Evolutionary conservation across 129 eudicot species (phyloP).

Genomic region (Deinandra increscens): DNA sequence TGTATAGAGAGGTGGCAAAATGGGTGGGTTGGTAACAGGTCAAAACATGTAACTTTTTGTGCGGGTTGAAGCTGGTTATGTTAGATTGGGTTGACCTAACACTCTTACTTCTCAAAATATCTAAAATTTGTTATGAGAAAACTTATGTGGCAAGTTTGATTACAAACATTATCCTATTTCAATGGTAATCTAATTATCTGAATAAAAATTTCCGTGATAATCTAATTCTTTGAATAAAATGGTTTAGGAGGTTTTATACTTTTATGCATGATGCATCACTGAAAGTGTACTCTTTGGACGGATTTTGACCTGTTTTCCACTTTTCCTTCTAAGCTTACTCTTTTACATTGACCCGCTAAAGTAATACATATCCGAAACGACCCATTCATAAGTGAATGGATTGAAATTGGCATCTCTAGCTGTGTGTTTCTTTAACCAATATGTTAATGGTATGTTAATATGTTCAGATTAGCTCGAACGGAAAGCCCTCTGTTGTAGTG

Average conservation of each 20-base stretch:
- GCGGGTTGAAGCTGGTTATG: not conserved
- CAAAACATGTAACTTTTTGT: not conserved
- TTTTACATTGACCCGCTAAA: not conserved
- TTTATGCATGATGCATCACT: not conserved
- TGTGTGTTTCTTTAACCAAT: not conserved
- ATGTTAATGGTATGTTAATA: constrained; percentile 33
- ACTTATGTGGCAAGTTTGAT: not conserved
- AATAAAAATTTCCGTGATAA: not conserved
- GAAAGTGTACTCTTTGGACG: not conserved
- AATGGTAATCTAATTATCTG: not conserved
- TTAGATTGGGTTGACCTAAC: not conserved
- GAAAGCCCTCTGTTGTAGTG: constrained; percentile 34
- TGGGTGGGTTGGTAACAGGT: not conserved
- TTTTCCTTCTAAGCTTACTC: not conserved
- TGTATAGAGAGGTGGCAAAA: not conserved
- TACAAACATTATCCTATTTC: not conserved
- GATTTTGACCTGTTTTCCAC: not conserved
- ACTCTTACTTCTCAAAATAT: not conserved
- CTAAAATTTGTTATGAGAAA: no score
- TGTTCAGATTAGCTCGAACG: constrained; percentile 45
- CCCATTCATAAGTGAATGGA: not conserved
- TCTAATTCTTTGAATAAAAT: not conserved
- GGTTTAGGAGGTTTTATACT: not conserved
- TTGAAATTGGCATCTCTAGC: not conserved
- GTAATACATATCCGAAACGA: not conserved